Percentiles rank a stretch among this genome's conserved stretches.
Evolutionary conservation across 257 asterid genomes (phyloP).

Genomic region (Scutellaria galericulata): DNA sequence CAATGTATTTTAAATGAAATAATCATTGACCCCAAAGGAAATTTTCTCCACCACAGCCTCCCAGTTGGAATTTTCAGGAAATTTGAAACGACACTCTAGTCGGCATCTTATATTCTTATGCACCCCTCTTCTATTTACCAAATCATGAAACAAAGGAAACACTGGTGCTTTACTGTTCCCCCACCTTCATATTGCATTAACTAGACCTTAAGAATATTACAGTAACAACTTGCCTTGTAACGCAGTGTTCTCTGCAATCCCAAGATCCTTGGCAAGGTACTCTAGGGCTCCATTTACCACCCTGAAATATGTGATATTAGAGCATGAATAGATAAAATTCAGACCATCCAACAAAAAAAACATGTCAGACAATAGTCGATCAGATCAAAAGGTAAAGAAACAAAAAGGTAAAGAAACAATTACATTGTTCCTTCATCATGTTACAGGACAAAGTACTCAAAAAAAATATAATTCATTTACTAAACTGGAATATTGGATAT

Average conservation of each 20-base stretch:
- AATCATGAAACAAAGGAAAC: neutral
- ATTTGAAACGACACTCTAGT: slow-evolving; percentile 12
- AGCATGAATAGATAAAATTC: neutral
- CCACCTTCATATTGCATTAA: neutral
- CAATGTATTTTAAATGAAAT: neutral
- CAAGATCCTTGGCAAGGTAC: slow-evolving; percentile 91
- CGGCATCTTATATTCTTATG: neutral
- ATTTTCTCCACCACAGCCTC: neutral
- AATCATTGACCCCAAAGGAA: neutral
- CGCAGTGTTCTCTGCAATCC: slow-evolving; percentile 78
- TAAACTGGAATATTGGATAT: slow-evolving; percentile 3
- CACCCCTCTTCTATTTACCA: neutral
- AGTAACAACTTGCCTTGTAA: slow-evolving; percentile 73
- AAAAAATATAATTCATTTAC: neutral
- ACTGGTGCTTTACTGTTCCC: neutral
- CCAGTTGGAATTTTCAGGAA: neutral
- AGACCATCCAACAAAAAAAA: slow-evolving; percentile 13
- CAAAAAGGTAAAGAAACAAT: slow-evolving; percentile 8
- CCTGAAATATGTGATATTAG: slow-evolving; percentile 47
- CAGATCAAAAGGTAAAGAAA: slow-evolving; percentile 21
- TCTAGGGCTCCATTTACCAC: slow-evolving; percentile 97
- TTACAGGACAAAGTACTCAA: neutral
- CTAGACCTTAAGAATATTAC: slow-evolving; percentile 9
- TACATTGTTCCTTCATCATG: neutral
- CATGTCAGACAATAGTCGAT: slow-evolving; percentile 1